Evolutionary conservation across 768 basidiomycete species (phyloP).

Genomic region (Suillus discolor): DNA sequence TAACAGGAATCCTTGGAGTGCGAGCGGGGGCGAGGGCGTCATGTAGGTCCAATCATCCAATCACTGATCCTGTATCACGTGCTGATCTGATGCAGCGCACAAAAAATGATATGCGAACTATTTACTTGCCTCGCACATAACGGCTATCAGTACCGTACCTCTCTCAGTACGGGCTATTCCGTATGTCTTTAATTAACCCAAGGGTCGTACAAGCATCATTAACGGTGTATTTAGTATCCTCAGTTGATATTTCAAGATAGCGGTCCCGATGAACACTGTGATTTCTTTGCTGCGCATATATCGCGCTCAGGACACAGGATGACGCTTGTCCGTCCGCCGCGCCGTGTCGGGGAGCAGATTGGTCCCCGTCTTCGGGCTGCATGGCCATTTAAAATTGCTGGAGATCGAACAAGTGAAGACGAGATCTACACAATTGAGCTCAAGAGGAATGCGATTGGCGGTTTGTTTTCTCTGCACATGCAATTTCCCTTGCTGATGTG

Average conservation of each 20-base stretch:
- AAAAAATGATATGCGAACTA: constrained; percentile 59
- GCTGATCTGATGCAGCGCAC: constrained; percentile 44
- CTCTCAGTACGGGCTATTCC: constrained; percentile 55
- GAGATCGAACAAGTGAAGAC: constrained; percentile 48
- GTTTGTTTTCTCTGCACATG: constrained; percentile 16
- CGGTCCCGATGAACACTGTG: constrained; percentile 46
- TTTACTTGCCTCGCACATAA: constrained; percentile 62
- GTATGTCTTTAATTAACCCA: constrained; percentile 38
- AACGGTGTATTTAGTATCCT: constrained; percentile 45
- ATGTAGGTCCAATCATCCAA: constrained; percentile 42
- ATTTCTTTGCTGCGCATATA: constrained; percentile 69
- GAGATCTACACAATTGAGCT: constrained; percentile 59
- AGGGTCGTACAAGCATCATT: constrained; percentile 11
- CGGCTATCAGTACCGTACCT: constrained; percentile 70
- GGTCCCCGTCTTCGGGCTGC: constrained; percentile 40
- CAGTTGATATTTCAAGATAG: constrained; percentile 68
- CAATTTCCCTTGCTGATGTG: constrained; percentile 6
- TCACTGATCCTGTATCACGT: not conserved
- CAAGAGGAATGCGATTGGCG: constrained; percentile 43
- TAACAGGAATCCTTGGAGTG: constrained; percentile 67
- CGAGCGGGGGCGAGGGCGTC: constrained; percentile 52
- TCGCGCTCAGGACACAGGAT: constrained; percentile 62
- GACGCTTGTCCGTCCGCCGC: constrained; percentile 44
- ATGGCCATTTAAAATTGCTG: constrained; percentile 45
- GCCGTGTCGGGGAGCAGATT: constrained; percentile 39